These are phyloP conservation scores for Aspergillus sclerotialis DNA, from an alignment of 2,329 filamentous ascomycete species.

Conservation along the genomic window DNA sequence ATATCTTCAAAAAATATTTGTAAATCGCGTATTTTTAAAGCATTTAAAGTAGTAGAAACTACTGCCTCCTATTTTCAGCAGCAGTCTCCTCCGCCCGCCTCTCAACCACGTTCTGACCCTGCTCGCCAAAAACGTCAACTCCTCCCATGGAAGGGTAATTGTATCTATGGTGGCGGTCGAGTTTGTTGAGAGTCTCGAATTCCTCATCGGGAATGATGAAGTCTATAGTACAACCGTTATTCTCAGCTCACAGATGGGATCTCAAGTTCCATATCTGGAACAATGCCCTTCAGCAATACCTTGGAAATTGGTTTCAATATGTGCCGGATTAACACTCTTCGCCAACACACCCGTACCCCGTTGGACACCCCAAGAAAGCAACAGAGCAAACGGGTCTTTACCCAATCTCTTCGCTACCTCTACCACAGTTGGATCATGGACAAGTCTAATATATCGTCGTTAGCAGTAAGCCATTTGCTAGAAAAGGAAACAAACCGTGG, in stretches of 20 bases:
- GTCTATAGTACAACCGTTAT: slow-evolving; percentile 3
- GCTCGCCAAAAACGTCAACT: slow-evolving; percentile 11
- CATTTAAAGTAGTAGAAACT: too few species aligned
- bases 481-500: slow-evolving; percentile 5
- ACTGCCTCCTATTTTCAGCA: slow-evolving; percentile 7
- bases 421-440: slow-evolving; percentile 9
- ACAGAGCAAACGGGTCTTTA: slow-evolving; percentile 9
- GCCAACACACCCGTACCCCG: slow-evolving; percentile 11
- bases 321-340: slow-evolving; percentile 9
- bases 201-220: slow-evolving; percentile 9
- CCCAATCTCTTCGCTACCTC: slow-evolving; percentile 5
- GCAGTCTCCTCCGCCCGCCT: slow-evolving; percentile 9
- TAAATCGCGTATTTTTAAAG: too few species aligned
- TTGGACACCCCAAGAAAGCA: slow-evolving; percentile 11
- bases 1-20: too few species aligned
- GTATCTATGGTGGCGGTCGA: slow-evolving; percentile 10
- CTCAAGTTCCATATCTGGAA: neutral
- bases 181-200: slow-evolving; percentile 7
- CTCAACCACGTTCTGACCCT: slow-evolving; percentile 8
- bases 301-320: slow-evolving; percentile 10
- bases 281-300: slow-evolving; percentile 1
- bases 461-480: neutral
- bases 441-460: slow-evolving; percentile 4
- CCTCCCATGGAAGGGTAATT: slow-evolving; percentile 10
- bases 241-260: neutral